Conservation (phyloP, 1,284 basidiomycete species). For the Apiotrichum domesticum region DNA sequence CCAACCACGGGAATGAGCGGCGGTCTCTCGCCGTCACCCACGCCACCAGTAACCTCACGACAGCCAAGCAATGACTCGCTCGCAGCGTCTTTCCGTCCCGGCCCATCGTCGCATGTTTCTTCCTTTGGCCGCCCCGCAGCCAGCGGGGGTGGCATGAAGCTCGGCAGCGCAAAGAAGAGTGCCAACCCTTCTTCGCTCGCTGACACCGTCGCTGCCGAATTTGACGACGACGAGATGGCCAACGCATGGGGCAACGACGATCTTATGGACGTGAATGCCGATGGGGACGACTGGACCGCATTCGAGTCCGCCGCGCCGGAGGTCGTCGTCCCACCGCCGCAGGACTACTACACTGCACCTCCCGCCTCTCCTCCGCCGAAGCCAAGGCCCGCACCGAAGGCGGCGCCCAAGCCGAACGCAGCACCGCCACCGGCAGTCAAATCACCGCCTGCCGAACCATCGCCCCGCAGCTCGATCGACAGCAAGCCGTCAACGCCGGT, state of each 20-base stretch:
- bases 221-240: constrained; percentile 45
- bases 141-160: constrained; percentile 56
- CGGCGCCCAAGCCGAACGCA: constrained; percentile 3
- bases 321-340: constrained; percentile 32
- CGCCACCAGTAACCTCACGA: constrained; percentile 19
- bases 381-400: constrained; percentile 4
- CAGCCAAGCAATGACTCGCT: constrained; percentile 15
- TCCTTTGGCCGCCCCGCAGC: background rate
- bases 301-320: constrained; percentile 63
- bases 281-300: constrained; percentile 82
- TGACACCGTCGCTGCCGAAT: constrained; percentile 54
- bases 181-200: constrained; percentile 43
- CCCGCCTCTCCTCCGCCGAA: constrained; percentile 1
- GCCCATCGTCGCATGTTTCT: no score
- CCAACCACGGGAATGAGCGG: background rate
- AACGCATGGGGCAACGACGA: constrained; percentile 65
- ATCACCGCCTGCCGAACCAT: background rate
- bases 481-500: constrained; percentile 6
- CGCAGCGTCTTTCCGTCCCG: constrained; percentile 1
- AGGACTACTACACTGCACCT: constrained; percentile 30
- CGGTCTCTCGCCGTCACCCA: constrained; percentile 1
- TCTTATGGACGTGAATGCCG: constrained; percentile 79
- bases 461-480: constrained; percentile 4
- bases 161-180: constrained; percentile 48
- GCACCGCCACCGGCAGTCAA: constrained; percentile 6